Evolutionary conservation across 331 rosid species (phyloP).

Genomic region (Malus hybrid): DNA sequence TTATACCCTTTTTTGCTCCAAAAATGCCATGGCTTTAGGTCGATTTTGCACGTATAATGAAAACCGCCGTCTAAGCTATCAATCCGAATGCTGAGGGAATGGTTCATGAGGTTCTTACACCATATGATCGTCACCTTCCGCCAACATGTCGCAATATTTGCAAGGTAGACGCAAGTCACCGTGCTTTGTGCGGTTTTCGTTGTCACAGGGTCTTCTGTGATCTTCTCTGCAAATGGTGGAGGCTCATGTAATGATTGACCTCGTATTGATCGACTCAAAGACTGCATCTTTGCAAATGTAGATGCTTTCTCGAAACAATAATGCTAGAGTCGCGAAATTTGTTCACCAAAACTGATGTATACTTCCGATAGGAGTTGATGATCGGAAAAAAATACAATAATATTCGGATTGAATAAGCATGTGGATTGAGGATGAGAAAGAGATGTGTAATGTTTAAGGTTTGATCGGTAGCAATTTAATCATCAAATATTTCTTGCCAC

Average conservation of each 20-base stretch:
- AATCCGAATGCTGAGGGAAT: conserved; percentile 41
- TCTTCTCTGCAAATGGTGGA: conserved; percentile 42
- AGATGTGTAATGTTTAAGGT: not conserved
- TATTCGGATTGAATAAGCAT: not conserved
- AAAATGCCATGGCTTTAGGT: conserved; percentile 71
- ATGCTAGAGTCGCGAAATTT: not conserved
- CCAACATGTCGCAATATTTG: conserved; percentile 48
- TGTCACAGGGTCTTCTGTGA: conserved; percentile 56
- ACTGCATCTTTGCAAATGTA: conserved; percentile 22
- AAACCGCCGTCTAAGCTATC: conserved; percentile 34
- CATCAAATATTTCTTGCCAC: not conserved
- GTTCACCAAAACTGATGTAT: not conserved
- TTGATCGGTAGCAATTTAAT: not conserved
- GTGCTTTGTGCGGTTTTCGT: conserved; percentile 63
- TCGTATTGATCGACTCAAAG: conserved; percentile 43
- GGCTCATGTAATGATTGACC: conserved; percentile 37
- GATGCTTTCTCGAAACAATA: not conserved
- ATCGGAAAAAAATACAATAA: not conserved
- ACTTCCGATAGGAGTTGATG: not conserved
- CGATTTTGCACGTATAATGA: conserved; percentile 52
- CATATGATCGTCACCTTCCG: conserved; percentile 56
- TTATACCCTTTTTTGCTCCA: conserved; percentile 84
- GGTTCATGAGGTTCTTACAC: conserved; percentile 71
- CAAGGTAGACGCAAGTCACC: conserved; percentile 57
- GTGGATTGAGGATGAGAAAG: not conserved